These are phyloP conservation scores for Physaria fendleri DNA, from an alignment of 345 rosid genomes.

Conservation along the genomic window DNA sequence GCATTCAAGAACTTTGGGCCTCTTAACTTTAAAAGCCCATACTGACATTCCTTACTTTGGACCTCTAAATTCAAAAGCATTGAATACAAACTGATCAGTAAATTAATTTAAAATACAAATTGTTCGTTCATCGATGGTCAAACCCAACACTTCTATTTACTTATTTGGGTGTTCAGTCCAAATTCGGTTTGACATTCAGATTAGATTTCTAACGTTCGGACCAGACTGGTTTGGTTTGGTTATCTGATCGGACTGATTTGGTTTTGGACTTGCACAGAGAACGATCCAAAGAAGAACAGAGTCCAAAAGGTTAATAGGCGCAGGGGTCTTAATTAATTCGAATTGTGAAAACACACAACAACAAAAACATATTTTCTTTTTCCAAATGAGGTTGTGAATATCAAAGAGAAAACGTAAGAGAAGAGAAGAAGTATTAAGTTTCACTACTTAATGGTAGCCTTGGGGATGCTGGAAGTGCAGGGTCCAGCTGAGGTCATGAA, in stretches of 20 bases:
- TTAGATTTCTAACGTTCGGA: neutral
- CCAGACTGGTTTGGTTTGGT: neutral
- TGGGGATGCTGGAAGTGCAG: constrained; percentile 64
- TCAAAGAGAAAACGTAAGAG: neutral
- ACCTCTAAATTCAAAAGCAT: too few relatives aligned
- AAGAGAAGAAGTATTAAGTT: constrained; percentile 2
- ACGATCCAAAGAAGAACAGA: neutral
- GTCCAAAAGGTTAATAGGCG: neutral
- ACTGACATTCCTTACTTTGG: too few relatives aligned
- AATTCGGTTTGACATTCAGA: neutral
- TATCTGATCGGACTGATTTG: neutral
- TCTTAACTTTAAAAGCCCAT: neutral
- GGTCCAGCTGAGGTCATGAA: constrained; percentile 93
- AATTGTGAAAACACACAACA: neutral
- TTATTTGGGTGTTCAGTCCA: neutral
- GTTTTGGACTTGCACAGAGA: neutral
- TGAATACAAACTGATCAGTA: too few relatives aligned
- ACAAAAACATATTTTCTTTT: neutral
- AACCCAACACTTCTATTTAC: neutral
- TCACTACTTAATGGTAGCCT: constrained; percentile 73
- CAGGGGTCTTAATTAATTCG: neutral
- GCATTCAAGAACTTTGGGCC: neutral
- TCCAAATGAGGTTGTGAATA: neutral
- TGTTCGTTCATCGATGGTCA: neutral
- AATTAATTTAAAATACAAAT: neutral